Conservation (phyloP, 768 basidiomycete species). For the Naganishia antarctica region DNA sequence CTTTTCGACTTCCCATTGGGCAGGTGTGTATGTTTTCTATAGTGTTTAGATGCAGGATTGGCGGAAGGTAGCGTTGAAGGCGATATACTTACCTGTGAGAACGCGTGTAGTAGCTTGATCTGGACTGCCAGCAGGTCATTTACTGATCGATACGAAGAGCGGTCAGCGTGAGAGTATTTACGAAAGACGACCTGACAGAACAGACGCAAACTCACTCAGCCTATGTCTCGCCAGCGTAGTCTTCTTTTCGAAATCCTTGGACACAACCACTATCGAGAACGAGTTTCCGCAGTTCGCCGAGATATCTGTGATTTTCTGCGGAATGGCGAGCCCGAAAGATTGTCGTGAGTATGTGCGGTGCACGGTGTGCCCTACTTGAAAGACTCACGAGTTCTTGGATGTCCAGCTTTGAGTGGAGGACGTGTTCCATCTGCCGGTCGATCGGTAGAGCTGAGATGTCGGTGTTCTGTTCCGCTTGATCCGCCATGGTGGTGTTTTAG, state of each 20-base stretch:
- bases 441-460: conserved; percentile 16
- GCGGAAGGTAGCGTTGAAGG: not conserved
- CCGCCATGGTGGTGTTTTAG: not conserved
- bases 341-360: no score
- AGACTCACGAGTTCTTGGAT: conserved; percentile 20
- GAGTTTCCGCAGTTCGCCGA: conserved; percentile 48
- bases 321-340: no score
- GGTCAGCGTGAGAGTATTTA: conserved; percentile 28
- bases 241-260: conserved; percentile 44
- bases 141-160: conserved; percentile 33
- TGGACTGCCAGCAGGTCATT: conserved; percentile 43
- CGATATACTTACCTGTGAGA: conserved; percentile 41
- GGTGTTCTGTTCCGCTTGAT: not conserved
- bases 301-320: conserved; percentile 45
- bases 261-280: conserved; percentile 43
- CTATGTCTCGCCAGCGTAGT: conserved; percentile 46
- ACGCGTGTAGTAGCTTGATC: conserved; percentile 44
- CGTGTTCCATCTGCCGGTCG: conserved; percentile 17
- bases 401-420: conserved; percentile 21
- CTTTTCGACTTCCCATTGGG: conserved; percentile 44
- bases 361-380: no score
- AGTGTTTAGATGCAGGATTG: no score
- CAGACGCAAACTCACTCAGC: conserved; percentile 34
- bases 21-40: conserved; percentile 46
- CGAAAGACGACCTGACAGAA: no score